Evolutionary conservation across 495 filamentous ascomycete genomes (phyloP).

Genomic region (Tuber melanosporum): DNA sequence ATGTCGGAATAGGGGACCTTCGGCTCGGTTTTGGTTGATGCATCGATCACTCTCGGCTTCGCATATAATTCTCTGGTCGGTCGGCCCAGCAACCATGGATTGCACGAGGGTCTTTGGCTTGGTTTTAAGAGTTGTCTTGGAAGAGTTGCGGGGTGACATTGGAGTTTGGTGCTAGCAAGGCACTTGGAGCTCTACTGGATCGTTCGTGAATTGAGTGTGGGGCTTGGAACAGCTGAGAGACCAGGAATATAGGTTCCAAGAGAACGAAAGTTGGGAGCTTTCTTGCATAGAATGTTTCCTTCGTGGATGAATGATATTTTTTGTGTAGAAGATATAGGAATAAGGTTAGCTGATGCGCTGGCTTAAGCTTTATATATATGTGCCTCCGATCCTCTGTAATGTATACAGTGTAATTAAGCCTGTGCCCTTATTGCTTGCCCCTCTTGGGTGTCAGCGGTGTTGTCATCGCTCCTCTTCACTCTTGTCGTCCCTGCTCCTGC

Average conservation of each 20-base stretch:
- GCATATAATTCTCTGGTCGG: conserved; percentile 28
- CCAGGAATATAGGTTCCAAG: conserved; percentile 16
- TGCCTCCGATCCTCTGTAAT: conserved; percentile 33
- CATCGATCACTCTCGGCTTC: conserved; percentile 12
- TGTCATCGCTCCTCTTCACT: conserved; percentile 34
- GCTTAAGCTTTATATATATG: conserved; percentile 31
- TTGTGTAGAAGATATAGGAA: conserved; percentile 37
- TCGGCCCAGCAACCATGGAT: conserved; percentile 26
- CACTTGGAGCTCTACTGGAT: conserved; percentile 19
- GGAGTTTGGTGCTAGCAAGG: conserved; percentile 7
- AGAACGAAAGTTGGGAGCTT: conserved; percentile 21
- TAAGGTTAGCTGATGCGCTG: conserved; percentile 29
- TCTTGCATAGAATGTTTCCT: conserved; percentile 25
- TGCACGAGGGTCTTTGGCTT: conserved; percentile 23
- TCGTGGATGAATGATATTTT: conserved; percentile 31
- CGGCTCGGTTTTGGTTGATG: conserved; percentile 29
- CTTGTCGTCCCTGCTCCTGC: conserved; percentile 30
- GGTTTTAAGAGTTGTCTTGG: not conserved
- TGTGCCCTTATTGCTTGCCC: conserved; percentile 32
- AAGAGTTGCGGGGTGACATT: not conserved
- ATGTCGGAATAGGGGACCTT: conserved; percentile 12
- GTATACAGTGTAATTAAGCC: conserved; percentile 24
- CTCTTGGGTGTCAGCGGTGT: conserved; percentile 36
- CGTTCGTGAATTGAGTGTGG: conserved; percentile 9
- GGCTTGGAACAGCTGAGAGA: conserved; percentile 15